Base-by-base conservation (phyloP, 2,329 filamentous ascomycete genomes). In the Aureobasidium lini region DNA sequence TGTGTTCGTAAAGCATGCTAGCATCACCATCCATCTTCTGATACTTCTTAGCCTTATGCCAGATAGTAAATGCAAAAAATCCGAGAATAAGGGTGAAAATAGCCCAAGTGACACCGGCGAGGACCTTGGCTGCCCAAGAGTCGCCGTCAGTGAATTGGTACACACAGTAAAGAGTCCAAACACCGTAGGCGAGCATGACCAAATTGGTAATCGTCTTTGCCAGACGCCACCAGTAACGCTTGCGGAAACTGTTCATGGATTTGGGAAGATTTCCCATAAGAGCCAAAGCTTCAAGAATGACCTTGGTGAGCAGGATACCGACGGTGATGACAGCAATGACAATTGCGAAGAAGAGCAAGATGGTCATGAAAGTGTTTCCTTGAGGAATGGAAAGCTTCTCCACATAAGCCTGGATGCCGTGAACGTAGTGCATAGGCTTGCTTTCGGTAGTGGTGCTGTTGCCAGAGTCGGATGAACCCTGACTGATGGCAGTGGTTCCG, bases 151-250 rank as follows among this genome's bases (percentile, higher is more conserved):
- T 94, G 74, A 97, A 96, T 71, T 99, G 94, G 73, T 93, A 97
- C 63, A 99, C 83, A 72, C 93, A 97, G 75, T 96, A 97, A 44
- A 97, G 77, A 0, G 91, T 90, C 94, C 94, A 97, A 62, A 96
- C 84, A 62, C 94, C 90, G 74, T 97, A 99, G 2, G 97, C 83
- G 16, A 97, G 78, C 62, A 97, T 81, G 66, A 99, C 91, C 73
- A 99, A 80, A 65, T 89, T 89, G 44, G 91, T 95, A 68, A 97
- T 88, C 15, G 91, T 88, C 62, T 93, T 89, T 47, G 87, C 89
- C 71, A 99, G 87, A 59, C 91, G 85, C 65, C 89, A 88, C 94
- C 94, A 97, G 79, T 97, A 97, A 72, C 95, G 89, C 76, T 95
- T 89, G 65, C 94, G 88, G 82, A 97, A 97, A 47, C 88, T 86